phyloP scores from a whole-genome alignment of 2,329 filamentous ascomycete species.

The Lasiodiplodia sp. region DNA sequence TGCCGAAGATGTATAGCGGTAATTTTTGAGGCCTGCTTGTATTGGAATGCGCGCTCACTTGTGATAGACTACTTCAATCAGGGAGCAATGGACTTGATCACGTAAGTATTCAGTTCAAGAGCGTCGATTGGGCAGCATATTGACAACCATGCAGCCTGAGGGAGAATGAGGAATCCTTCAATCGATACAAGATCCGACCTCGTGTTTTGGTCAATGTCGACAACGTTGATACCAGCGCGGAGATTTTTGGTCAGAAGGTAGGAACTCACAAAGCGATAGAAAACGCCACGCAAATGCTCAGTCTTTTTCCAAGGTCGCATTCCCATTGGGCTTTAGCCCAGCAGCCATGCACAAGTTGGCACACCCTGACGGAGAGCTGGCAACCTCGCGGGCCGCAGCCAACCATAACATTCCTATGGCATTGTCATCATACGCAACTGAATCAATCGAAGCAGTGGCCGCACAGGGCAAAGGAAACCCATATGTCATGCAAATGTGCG shows the following conservation, averaged over 20 bases:
- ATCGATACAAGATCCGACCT: constrained; percentile 42
- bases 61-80: constrained; percentile 63
- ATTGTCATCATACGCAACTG: constrained; percentile 67
- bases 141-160: constrained; percentile 32
- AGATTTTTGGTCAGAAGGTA: constrained; percentile 44
- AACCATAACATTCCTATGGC: constrained; percentile 68
- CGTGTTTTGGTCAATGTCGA: constrained; percentile 44
- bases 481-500: constrained; percentile 63
- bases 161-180: constrained; percentile 43
- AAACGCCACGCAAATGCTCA: background rate
- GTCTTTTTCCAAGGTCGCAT: constrained; percentile 33
- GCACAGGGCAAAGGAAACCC: constrained; percentile 50
- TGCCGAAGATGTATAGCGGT: constrained; percentile 52
- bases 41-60: constrained; percentile 7
- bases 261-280: background rate
- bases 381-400: constrained; percentile 65
- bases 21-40: background rate
- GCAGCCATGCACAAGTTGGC: constrained; percentile 72
- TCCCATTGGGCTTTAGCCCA: constrained; percentile 55
- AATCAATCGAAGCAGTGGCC: constrained; percentile 69
- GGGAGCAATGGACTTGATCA: constrained; percentile 63
- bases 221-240: constrained; percentile 34
- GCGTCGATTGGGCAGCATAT: constrained; percentile 4
- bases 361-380: constrained; percentile 69
- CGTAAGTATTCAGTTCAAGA: constrained; percentile 32